These are phyloP conservation scores for Aspergillus aculeatus DNA, from an alignment of 2,329 filamentous ascomycete genomes.

Conservation along the genomic window DNA sequence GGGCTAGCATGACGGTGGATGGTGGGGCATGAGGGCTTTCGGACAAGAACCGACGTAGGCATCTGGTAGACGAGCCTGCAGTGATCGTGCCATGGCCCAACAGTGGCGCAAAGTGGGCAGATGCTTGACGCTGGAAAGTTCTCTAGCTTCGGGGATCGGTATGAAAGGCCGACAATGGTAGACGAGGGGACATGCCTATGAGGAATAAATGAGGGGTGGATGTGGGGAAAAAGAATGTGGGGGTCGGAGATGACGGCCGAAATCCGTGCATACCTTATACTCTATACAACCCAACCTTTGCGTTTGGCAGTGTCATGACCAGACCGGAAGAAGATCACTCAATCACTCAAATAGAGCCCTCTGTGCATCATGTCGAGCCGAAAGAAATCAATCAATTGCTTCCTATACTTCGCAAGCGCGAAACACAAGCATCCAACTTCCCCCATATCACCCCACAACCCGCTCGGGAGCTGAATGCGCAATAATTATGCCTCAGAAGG, in stretches of 20 bases:
- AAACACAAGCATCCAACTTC: not conserved
- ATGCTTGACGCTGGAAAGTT: conserved; percentile 5
- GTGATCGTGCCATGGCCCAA: not conserved
- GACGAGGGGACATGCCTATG: not conserved
- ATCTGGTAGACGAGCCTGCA: conserved; percentile 16
- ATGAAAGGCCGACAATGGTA: conserved; percentile 9
- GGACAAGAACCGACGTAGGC: conserved; percentile 20
- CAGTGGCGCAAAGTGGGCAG: conserved; percentile 3
- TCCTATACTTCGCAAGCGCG: not conserved
- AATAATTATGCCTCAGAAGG: conserved; percentile 49
- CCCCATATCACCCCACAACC: not conserved
- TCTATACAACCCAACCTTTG: conserved; percentile 9
- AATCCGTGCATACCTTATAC: conserved; percentile 22
- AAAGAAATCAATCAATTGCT: not conserved
- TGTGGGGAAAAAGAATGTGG: not conserved
- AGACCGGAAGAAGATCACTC: not conserved
- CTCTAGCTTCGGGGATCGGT: conserved; percentile 25
- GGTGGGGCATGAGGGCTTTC: conserved; percentile 2
- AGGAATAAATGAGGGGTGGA: not conserved
- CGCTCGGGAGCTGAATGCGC: not conserved
- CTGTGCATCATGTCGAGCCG: not conserved
- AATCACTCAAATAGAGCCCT: conserved; percentile 11
- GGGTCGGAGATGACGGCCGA: conserved; percentile 33
- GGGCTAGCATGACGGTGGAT: not conserved
- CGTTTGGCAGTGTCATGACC: not conserved